These are phyloP conservation scores for Amniculicola lignicola DNA, from an alignment of 495 filamentous ascomycete genomes.

Conservation along the genomic window DNA sequence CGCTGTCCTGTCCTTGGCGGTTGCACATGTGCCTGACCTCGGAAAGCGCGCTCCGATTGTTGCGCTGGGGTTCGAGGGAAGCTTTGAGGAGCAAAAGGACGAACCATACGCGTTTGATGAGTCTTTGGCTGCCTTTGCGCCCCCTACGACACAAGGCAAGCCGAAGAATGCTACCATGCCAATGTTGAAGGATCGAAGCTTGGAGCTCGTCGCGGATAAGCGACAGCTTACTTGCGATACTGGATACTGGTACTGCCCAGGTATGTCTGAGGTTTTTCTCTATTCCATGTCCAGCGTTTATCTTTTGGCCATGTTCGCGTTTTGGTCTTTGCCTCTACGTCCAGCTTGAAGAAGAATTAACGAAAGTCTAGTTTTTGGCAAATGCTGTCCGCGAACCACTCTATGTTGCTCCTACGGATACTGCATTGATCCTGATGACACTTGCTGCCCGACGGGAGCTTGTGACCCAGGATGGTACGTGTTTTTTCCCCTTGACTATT, in stretches of 20 bases:
- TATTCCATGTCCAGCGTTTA: background rate
- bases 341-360: background rate
- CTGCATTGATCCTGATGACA: conserved; percentile 22
- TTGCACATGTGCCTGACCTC: too few species aligned
- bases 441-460: conserved; percentile 32
- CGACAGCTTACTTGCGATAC: conserved; percentile 34
- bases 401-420: conserved; percentile 35
- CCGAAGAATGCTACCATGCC: conserved; percentile 22
- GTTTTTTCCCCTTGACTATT: too few species aligned
- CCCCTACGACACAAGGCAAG: background rate
- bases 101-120: too few species aligned
- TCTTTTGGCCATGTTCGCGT: background rate
- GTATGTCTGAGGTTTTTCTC: conserved; percentile 18
- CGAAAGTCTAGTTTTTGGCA: conserved; percentile 20
- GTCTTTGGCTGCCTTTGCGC: conserved; percentile 11
- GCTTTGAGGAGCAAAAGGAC: too few species aligned
- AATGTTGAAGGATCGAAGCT: conserved; percentile 8
- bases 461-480: conserved; percentile 29
- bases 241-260: conserved; percentile 34
- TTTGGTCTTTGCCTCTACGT: background rate
- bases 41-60: too few species aligned
- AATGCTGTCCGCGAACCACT: conserved; percentile 33
- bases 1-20: too few species aligned
- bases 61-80: too few species aligned
- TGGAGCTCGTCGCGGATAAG: conserved; percentile 18